A percentile compares a stretch with the other conserved stretches of the same genome.
Evolutionary conservation across 192 early-diverging fungal genomes (phyloP).

Genomic region (Backusella westeae): DNA sequence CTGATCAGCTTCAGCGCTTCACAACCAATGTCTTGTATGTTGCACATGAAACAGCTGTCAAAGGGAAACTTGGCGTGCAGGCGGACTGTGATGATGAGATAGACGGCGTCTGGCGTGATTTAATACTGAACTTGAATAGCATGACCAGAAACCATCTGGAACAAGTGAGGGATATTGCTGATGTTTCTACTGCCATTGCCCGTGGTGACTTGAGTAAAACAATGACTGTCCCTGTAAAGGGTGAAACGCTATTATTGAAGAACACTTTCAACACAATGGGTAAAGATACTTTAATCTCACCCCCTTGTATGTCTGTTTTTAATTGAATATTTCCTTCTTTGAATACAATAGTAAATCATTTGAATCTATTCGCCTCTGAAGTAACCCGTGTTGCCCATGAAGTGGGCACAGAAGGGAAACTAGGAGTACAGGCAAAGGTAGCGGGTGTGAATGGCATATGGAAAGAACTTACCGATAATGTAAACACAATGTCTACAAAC

Average conservation of each 20-base stretch:
- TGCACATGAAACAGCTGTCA: slow-evolving; percentile 63
- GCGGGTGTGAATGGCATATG: slow-evolving; percentile 62
- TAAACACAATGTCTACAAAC: slow-evolving; percentile 66
- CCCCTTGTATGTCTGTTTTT: not conserved
- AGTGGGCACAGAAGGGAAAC: slow-evolving; percentile 62
- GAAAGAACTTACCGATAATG: slow-evolving; percentile 65
- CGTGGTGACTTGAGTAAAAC: slow-evolving; percentile 54
- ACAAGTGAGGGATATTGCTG: slow-evolving; percentile 62
- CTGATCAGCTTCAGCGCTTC: slow-evolving; percentile 57
- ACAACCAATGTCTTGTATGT: slow-evolving; percentile 61
- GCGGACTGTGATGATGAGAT: slow-evolving; percentile 30
- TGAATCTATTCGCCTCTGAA: slow-evolving; percentile 53
- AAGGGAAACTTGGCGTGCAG: slow-evolving; percentile 74
- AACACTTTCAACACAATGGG: slow-evolving; percentile 58
- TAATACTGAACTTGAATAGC: slow-evolving; percentile 55
- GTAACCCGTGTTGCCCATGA: slow-evolving; percentile 66
- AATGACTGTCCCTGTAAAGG: slow-evolving; percentile 58
- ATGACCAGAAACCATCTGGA: slow-evolving; percentile 58
- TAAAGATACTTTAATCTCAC: not conserved
- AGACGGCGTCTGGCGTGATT: slow-evolving; percentile 53
- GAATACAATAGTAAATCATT: slow-evolving; percentile 42
- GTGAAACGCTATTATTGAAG: slow-evolving; percentile 56
- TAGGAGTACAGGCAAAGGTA: slow-evolving; percentile 65
- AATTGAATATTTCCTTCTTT: not conserved
- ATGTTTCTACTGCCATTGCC: slow-evolving; percentile 61